These are phyloP conservation scores for Fusarium proliferatum DNA, from an alignment of 2,329 filamentous ascomycete species.

Conservation along the genomic window DNA sequence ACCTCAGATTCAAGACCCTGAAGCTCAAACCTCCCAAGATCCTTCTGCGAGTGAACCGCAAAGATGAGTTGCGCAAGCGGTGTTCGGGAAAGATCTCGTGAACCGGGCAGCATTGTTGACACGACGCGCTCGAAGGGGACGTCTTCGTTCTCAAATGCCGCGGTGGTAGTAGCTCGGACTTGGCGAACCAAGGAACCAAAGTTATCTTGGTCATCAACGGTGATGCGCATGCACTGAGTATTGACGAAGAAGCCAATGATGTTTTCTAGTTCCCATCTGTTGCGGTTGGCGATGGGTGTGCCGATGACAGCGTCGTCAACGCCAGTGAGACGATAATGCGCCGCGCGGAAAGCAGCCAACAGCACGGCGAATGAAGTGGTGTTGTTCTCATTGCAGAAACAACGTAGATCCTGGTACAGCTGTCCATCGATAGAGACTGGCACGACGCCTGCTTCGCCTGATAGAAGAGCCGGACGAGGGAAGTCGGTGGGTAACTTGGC, in stretches of 20 bases:
- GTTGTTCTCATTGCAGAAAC: constrained; percentile 14
- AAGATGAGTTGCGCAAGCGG: constrained; percentile 16
- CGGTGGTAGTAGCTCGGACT: neutral
- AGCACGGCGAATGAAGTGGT: constrained; percentile 32
- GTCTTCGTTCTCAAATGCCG: constrained; percentile 6
- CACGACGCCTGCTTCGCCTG: constrained; percentile 19
- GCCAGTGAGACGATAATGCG: constrained; percentile 45
- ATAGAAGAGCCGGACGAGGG: constrained; percentile 19
- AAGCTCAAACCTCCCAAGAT: constrained; percentile 30
- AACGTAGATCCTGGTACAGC: constrained; percentile 9
- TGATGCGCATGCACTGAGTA: constrained; percentile 41
- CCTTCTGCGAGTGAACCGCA: constrained; percentile 32
- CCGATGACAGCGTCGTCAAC: constrained; percentile 40
- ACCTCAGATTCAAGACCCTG: constrained; percentile 27
- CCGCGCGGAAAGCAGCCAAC: constrained; percentile 39
- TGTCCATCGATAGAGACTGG: constrained; percentile 9
- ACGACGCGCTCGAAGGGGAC: constrained; percentile 15
- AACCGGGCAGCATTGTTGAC: neutral
- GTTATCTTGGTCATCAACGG: constrained; percentile 11
- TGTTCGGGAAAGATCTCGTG: constrained; percentile 2
- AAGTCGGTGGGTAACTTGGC: constrained; percentile 33
- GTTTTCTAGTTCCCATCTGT: constrained; percentile 27
- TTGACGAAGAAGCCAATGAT: constrained; percentile 45
- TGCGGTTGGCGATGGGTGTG: constrained; percentile 29
- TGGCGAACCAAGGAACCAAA: constrained; percentile 34